A percentile compares a stretch with the other conserved stretches of the same genome.
Evolutionary conservation across 805 yeast species (phyloP).

Genomic region (Hanseniaspora mollemarum): DNA sequence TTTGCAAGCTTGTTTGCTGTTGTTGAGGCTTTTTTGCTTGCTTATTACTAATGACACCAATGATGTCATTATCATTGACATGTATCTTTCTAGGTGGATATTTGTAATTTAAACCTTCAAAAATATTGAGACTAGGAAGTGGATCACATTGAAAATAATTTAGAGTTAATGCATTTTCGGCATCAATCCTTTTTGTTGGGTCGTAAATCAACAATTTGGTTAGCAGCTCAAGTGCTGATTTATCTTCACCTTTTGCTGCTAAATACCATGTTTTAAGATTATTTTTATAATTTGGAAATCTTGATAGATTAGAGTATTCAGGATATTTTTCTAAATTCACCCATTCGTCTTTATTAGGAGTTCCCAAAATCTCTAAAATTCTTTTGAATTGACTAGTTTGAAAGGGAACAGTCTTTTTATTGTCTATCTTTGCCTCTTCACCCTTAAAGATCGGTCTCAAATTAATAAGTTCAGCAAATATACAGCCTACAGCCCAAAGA

Average conservation of each 20-base stretch:
- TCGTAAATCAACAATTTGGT: constrained; percentile 64
- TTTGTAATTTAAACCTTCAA: constrained; percentile 57
- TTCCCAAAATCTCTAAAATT: constrained; percentile 84
- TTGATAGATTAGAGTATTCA: constrained; percentile 48
- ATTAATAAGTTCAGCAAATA: constrained; percentile 79
- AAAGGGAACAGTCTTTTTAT: constrained; percentile 84
- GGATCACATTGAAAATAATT: constrained; percentile 58
- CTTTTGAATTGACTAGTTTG: constrained; percentile 86
- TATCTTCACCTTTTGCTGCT: constrained; percentile 63
- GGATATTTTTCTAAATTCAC: constrained; percentile 70
- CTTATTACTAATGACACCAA: constrained; percentile 23
- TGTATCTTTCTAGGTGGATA: constrained; percentile 83
- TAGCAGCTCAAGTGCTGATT: constrained; percentile 54
- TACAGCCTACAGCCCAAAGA: constrained; percentile 93
- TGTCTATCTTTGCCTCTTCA: constrained; percentile 93
- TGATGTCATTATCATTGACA: constrained; percentile 74
- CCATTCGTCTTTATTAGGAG: constrained; percentile 75
- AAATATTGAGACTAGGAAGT: constrained; percentile 67
- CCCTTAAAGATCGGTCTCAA: constrained; percentile 92
- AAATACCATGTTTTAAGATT: constrained; percentile 79
- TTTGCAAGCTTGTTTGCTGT: constrained; percentile 8
- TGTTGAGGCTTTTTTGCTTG: constrained; percentile 20
- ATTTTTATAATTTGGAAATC: constrained; percentile 43
- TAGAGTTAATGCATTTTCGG: constrained; percentile 63
- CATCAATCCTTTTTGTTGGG: constrained; percentile 68